Conservation (phyloP, 2,329 filamentous ascomycete genomes). For the Hypocrella siamensis region DNA sequence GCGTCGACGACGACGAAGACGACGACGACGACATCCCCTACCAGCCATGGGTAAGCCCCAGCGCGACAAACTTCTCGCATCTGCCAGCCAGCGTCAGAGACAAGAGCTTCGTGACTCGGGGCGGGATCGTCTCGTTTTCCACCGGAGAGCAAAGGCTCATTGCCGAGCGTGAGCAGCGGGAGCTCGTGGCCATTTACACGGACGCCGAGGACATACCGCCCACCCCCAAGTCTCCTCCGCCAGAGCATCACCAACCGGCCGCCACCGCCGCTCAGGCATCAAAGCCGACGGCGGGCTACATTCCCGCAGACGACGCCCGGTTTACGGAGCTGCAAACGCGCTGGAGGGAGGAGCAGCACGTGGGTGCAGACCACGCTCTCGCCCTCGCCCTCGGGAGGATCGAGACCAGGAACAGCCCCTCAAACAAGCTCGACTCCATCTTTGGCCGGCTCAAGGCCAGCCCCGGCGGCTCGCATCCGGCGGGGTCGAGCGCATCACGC, state of each 20-base stretch:
- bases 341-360: slow-evolving; percentile 28
- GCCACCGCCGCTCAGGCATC: slow-evolving; percentile 7
- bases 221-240: slow-evolving; percentile 36
- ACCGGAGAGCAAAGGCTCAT: slow-evolving; percentile 42
- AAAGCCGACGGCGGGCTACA: slow-evolving; percentile 14
- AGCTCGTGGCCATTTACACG: slow-evolving; percentile 46
- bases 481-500: no score
- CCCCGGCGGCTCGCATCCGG: neutral
- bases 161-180: slow-evolving; percentile 38
- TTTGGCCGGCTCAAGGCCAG: slow-evolving; percentile 17
- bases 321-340: slow-evolving; percentile 33
- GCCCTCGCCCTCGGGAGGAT: slow-evolving; percentile 28
- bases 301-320: slow-evolving; percentile 23
- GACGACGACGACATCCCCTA: slow-evolving; percentile 42
- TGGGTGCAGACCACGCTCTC: slow-evolving; percentile 25
- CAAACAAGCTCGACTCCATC: slow-evolving; percentile 23
- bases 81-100: slow-evolving; percentile 29
- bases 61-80: slow-evolving; percentile 27
- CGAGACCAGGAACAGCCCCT: slow-evolving; percentile 19
- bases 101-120: slow-evolving; percentile 37
- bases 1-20: slow-evolving; percentile 34
- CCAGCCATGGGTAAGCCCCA: slow-evolving; percentile 35
- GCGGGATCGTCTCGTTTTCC: slow-evolving; percentile 31
- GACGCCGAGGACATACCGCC: slow-evolving; percentile 37
- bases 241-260: slow-evolving; percentile 16